Evolutionary conservation across 768 basidiomycete genomes (phyloP), one percentile per base, ranked within the genome.

Genomic region (Serpula lacrymans): DNA sequence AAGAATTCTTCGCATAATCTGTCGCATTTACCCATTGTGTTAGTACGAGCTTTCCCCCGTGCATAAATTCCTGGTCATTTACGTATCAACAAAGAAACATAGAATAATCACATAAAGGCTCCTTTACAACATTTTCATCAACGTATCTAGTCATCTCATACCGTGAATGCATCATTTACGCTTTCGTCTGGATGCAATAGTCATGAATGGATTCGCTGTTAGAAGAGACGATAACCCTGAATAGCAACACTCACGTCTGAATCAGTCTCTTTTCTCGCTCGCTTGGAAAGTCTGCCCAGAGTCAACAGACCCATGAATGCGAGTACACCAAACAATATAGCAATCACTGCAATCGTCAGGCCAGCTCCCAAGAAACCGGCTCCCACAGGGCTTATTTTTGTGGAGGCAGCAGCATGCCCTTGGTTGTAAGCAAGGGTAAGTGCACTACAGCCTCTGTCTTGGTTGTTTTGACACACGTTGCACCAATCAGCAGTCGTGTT

Each of bases 281-380:
- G 36, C 28, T 7, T 49, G 35, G 23, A 21, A 38, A 39, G 45
- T 30, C 13, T 63, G 8, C 54, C 49, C 25, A 68, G 40, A 17
- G 42, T 52, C 42, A 66, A 16, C 21, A 64, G 5, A 5, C 79
- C 75, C 33, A 72, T 35, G 53, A 72, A 69, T 12, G 53, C 55
- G 24, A 79, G 51, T 12, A 65, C 43, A 3, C 51, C 62, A 13
- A 75, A 48, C 47, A 70, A 59, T 10, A 63, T 45, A 23, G 71
- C 48, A 29, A 58, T 58, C 9, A 76, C 64, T 4, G 60, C 70
- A 27, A 78, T 50, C 10, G 70, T 70, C 43, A 82, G 52, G 10
- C 77, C 76, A 3, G 82, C 82, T 21, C 82, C 82, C 11, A 84
- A 63, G 62, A 82, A 78, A 1, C 82, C 82, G n/a, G 82, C 81